Base-by-base conservation (phyloP, 148 eudicot genomes). In the Beta vulgaris region DNA sequence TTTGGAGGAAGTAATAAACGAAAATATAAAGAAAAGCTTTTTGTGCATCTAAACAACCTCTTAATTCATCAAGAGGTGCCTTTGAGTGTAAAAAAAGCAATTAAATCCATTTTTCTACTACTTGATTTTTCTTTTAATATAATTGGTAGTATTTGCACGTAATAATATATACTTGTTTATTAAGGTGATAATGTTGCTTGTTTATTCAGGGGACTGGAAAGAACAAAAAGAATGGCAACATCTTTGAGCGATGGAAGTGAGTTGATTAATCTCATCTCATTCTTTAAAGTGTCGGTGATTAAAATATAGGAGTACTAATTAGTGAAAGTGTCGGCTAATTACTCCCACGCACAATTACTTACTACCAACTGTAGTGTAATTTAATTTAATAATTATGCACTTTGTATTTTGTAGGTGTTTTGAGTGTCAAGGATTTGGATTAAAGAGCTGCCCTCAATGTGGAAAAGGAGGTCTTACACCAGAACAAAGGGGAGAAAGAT, bases 231-330 rank as follows among this genome's bases (percentile, higher is more conserved):
- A 94, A 94, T 37, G 98, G 98, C 29, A 94, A 94, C 69, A 94
- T 94, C 6, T 94, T 94, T 51, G 98, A 94, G 74, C 86, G 97
- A 31, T 94, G 98, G 98, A 94, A 94, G 98, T 94, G 62, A 86
- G 95, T 15, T 48, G 32, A 23, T 10, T n/a, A 54, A 7, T 10
- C 39, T 3, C 19, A 4, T 29, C 16, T 35, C 43, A 46, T 23
- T 12, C n/a, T 16, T 48, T 64, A 23, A 21, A 36, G 15, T 42
- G 71, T 67, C 71, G 53, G 71, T 67, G 32, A 42, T 67, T 67
- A 67, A n/a, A 36, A 1, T 25, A 63, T 8, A 19, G 10, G 19
- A 61, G 13, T 31, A 23, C 14, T 61, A 25, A 39, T 1, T 65
- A 37, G 7, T 6, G 4, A 0, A 23, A 26, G 2, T 42, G 53